Evolutionary conservation across 2,329 filamentous ascomycete species (phyloP).

Genomic region (Sporothrix mexicana): DNA sequence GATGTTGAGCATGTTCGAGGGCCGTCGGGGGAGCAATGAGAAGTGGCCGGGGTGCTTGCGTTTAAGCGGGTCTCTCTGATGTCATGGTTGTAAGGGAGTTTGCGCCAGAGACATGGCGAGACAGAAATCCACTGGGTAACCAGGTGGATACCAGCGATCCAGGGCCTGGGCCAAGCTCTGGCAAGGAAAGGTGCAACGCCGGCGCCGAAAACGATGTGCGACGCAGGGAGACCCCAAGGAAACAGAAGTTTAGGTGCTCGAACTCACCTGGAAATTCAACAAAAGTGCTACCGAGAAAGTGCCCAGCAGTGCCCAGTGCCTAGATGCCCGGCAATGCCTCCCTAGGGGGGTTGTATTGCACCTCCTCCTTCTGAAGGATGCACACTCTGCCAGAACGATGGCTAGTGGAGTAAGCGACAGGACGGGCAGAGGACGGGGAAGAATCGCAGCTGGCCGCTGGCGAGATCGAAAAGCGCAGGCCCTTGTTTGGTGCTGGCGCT

Average conservation of each 20-base stretch:
- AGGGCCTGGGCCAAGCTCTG: slow-evolving; percentile 6
- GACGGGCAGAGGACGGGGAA: background rate
- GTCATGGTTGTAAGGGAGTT: slow-evolving; percentile 15
- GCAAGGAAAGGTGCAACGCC: slow-evolving; percentile 19
- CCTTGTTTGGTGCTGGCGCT: slow-evolving; percentile 20
- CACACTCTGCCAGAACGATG: background rate
- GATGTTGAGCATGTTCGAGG: background rate
- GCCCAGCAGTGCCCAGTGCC: slow-evolving; percentile 3
- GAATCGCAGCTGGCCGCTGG: no score
- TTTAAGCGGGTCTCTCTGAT: slow-evolving; percentile 28
- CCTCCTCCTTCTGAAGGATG: background rate
- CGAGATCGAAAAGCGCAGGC: slow-evolving; percentile 8
- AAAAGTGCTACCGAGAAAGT: background rate
- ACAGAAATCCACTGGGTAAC: background rate
- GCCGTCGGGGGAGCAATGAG: background rate
- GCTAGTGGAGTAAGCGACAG: slow-evolving; percentile 23
- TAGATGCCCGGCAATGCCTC: background rate
- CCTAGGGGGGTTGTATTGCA: background rate
- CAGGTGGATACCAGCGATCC: background rate
- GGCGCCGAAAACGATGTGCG: background rate
- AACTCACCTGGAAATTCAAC: background rate
- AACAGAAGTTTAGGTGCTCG: background rate
- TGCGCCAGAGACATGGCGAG: background rate
- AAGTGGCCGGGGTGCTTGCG: background rate
- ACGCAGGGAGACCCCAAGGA: background rate